Evolutionary conservation across 768 basidiomycete genomes (phyloP).

Genomic region (Coprinopsis strossmayeri): DNA sequence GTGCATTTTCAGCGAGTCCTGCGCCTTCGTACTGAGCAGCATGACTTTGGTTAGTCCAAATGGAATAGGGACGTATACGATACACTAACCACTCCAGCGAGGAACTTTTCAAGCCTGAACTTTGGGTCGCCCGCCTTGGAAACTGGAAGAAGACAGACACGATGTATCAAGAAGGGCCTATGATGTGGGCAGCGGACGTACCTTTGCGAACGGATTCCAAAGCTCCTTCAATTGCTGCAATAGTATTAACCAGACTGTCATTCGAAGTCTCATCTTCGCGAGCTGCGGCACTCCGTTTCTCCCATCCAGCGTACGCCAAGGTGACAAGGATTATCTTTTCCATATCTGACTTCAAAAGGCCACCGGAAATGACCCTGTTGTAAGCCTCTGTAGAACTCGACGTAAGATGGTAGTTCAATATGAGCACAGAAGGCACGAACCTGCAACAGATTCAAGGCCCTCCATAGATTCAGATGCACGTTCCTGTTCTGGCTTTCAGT

Average conservation of each 20-base stretch:
- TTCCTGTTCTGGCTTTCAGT: slow-evolving; percentile 29
- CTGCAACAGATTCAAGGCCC: slow-evolving; percentile 18
- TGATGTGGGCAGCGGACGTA: slow-evolving; percentile 22
- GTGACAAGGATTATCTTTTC: slow-evolving; percentile 62
- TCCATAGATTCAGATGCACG: slow-evolving; percentile 26
- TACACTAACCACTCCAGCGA: slow-evolving; percentile 63
- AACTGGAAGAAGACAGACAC: slow-evolving; percentile 28
- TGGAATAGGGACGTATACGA: not conserved
- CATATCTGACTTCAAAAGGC: slow-evolving; percentile 48
- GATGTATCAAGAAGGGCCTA: not conserved
- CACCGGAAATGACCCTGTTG: slow-evolving; percentile 47
- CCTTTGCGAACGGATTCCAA: slow-evolving; percentile 56
- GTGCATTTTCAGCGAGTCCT: slow-evolving; percentile 46
- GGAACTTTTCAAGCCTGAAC: slow-evolving; percentile 77
- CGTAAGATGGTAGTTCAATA: no score
- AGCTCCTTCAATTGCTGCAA: slow-evolving; percentile 57
- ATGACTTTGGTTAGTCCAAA: not conserved
- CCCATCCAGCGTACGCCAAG: slow-evolving; percentile 59
- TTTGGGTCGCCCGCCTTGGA: slow-evolving; percentile 67
- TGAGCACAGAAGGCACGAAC: slow-evolving; percentile 9
- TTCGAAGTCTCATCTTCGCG: slow-evolving; percentile 42
- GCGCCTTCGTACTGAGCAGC: slow-evolving; percentile 37
- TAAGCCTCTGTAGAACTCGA: slow-evolving; percentile 51
- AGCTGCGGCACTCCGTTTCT: slow-evolving; percentile 48
- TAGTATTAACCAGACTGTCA: slow-evolving; percentile 38